A percentile compares a stretch with the other conserved stretches of the same genome.
phyloP scores from a whole-genome alignment of 73 alveolate genomes.

The Tetrahymena thermophila region DNA sequence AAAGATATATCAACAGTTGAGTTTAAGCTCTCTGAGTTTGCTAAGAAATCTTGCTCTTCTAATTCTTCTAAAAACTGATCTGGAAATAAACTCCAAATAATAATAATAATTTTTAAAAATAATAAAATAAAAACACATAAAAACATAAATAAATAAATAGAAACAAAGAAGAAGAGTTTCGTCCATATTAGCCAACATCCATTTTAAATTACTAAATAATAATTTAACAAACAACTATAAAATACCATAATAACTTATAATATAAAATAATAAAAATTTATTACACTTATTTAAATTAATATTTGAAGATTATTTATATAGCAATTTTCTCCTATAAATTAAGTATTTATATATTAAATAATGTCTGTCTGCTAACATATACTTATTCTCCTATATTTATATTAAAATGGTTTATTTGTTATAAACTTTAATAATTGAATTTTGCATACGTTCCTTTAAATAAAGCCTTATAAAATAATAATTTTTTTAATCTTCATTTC shows the following conservation, averaged over 20 bases:
- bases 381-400: not conserved
- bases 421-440: no score
- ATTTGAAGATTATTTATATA: no score
- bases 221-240: not conserved
- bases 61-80: not conserved
- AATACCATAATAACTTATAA: not conserved
- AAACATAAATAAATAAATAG: not conserved
- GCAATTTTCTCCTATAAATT: not conserved
- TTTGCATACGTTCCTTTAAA: no score
- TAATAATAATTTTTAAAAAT: not conserved
- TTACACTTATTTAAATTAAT: not conserved
- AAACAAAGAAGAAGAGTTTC: not conserved
- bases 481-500: no score
- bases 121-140: no score
- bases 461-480: no score
- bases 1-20: not conserved
- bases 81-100: not conserved
- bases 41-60: not conserved
- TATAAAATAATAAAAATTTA: no score
- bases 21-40: not conserved
- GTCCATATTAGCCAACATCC: no score
- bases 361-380: not conserved
- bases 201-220: not conserved
- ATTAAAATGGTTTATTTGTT: no score
- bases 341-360: no score